Conservation (phyloP, 257 asterid species). For the Cynanchum wilfordii region DNA sequence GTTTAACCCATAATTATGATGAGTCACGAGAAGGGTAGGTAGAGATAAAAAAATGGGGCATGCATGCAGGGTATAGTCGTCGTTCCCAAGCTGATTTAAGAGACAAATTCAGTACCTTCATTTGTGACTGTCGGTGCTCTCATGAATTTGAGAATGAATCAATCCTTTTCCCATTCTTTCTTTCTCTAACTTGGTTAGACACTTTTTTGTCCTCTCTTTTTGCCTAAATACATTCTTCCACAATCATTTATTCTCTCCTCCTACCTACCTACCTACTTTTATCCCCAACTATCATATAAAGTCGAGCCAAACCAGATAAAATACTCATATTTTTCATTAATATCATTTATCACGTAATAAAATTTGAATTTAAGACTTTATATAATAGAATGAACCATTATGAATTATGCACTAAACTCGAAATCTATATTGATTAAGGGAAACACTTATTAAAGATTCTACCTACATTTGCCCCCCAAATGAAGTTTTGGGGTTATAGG, state of each 20-base stretch:
- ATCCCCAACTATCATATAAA: too few relatives aligned
- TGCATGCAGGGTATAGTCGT: neutral
- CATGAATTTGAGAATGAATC: neutral
- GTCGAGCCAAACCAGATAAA: too few relatives aligned
- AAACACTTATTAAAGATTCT: too few relatives aligned
- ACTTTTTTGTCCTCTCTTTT: neutral
- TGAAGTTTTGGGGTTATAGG: too few relatives aligned
- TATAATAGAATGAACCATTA: too few relatives aligned
- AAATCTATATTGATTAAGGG: too few relatives aligned
- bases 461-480: neutral
- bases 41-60: neutral
- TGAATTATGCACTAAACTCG: too few relatives aligned
- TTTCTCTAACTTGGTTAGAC: neutral
- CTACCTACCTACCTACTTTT: too few relatives aligned
- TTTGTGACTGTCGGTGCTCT: conserved; percentile 8
- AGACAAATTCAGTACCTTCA: neutral
- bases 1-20: neutral
- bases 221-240: neutral
- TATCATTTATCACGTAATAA: too few relatives aligned
- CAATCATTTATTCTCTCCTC: neutral
- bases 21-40: neutral
- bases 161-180: neutral
- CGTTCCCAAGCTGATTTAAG: neutral
- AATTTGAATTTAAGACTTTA: too few relatives aligned
- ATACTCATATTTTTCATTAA: too few relatives aligned